Conservation (phyloP, 164 flowering plant genomes). For the Brasenia schreberi region DNA sequence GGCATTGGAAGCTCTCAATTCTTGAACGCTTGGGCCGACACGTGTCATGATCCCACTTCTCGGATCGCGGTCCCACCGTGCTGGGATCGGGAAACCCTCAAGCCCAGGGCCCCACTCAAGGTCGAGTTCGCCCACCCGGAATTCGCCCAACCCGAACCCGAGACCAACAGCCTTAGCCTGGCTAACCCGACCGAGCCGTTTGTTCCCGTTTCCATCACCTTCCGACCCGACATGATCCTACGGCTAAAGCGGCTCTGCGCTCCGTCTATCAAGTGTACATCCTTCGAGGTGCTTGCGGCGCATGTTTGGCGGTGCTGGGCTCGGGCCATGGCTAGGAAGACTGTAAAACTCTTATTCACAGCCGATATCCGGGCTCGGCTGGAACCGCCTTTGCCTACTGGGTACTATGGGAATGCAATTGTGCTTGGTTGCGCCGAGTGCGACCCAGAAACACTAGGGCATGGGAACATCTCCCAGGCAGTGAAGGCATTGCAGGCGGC, state of each 20-base stretch:
- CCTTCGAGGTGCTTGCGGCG: constrained; percentile 72
- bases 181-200: constrained; percentile 46
- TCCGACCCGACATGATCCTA: constrained; percentile 41
- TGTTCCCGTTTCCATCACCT: constrained; percentile 41
- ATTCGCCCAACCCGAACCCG: constrained; percentile 22
- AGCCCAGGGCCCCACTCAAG: constrained; percentile 29
- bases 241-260: constrained; percentile 47
- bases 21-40: constrained; percentile 75
- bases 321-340: constrained; percentile 30
- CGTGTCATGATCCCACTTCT: constrained; percentile 23
- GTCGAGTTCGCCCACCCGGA: constrained; percentile 31
- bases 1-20: constrained; percentile 84
- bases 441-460: constrained; percentile 30
- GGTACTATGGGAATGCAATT: constrained; percentile 83
- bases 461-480: constrained; percentile 25
- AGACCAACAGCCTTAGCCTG: constrained; percentile 5
- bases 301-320: constrained; percentile 95
- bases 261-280: constrained; percentile 69
- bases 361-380: constrained; percentile 40
- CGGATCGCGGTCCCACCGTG: constrained; percentile 26
- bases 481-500: constrained; percentile 62
- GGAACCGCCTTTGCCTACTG: constrained; percentile 36
- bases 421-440: constrained; percentile 74
- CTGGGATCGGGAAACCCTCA: constrained; percentile 50
- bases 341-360: constrained; percentile 78